A percentile compares a stretch with the other conserved stretches of the same genome.
Conservation (phyloP, 805 yeast genomes). For the Priceomyces carsonii region DNA sequence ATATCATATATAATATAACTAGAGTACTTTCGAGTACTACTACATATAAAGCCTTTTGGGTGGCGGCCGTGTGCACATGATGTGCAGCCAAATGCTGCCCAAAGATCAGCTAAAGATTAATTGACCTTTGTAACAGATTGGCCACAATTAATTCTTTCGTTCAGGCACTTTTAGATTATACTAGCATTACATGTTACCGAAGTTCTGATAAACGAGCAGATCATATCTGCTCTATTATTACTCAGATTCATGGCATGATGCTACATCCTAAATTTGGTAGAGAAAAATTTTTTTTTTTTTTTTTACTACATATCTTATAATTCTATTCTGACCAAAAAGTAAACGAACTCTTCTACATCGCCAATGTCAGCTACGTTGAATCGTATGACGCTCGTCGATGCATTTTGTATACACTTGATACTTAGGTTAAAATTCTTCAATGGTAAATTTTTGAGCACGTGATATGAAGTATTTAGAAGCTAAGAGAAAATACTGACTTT, state of each 20-base stretch:
- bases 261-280: too few relatives aligned
- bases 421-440: too few relatives aligned
- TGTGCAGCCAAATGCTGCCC: conserved; percentile 6
- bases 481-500: neutral
- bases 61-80: conserved; percentile 4
- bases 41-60: conserved; percentile 9
- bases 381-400: too few relatives aligned
- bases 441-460: too few relatives aligned
- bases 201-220: conserved; percentile 33
- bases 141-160: conserved; percentile 75
- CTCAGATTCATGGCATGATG: conserved; percentile 53
- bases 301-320: too few relatives aligned
- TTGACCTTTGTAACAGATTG: conserved; percentile 74
- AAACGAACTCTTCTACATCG: too few relatives aligned
- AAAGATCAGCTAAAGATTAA: conserved; percentile 63
- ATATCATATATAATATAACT: conserved; percentile 65
- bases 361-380: too few relatives aligned
- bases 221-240: conserved; percentile 19
- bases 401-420: too few relatives aligned
- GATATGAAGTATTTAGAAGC: too few relatives aligned
- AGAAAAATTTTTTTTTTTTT: too few relatives aligned
- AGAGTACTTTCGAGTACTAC: conserved; percentile 24
- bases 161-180: conserved; percentile 67
- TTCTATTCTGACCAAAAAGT: too few relatives aligned
- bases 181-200: conserved; percentile 29